Percentiles rank a stretch among this genome's conserved stretches.
phyloP scores from a whole-genome alignment of 78 protist species.

The Guillardia theta region DNA sequence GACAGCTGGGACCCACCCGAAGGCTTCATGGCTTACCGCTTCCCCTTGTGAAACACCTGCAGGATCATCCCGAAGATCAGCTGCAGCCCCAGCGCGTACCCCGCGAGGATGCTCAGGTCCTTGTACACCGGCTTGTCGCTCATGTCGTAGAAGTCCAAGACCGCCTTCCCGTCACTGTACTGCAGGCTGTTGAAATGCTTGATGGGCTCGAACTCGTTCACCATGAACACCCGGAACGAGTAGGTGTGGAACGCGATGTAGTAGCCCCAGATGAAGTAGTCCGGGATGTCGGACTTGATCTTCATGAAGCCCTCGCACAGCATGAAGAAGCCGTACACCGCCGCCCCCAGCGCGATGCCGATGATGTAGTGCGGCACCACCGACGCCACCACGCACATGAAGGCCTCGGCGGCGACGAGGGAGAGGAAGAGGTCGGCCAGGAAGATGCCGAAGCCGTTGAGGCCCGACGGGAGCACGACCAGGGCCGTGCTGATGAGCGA shows the following conservation, averaged over 20 bases:
- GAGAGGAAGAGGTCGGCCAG: neutral
- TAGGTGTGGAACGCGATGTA: constrained; percentile 4
- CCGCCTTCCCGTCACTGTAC: neutral
- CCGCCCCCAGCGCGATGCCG: neutral
- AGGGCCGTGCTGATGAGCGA: neutral
- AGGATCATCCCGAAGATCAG: no score
- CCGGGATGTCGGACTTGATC: neutral
- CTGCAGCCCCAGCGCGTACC: no score
- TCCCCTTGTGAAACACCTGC: no score
- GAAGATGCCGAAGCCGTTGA: neutral
- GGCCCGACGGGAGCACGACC: neutral
- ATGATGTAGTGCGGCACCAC: neutral
- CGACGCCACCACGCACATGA: neutral
- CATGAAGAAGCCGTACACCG: constrained; percentile 31
- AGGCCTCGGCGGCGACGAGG: neutral
- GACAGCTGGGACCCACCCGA: no score
- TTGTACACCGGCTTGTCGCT: neutral
- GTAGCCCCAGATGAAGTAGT: constrained; percentile 28
- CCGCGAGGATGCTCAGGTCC: neutral
- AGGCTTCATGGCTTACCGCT: no score
- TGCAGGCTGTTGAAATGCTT: neutral
- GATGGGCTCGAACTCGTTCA: neutral
- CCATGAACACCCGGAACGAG: neutral
- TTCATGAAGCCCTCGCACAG: constrained; percentile 30
- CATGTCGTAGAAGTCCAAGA: neutral